Conservation (phyloP, 306 rosid species). For the Gastrolobium villosum region DNA sequence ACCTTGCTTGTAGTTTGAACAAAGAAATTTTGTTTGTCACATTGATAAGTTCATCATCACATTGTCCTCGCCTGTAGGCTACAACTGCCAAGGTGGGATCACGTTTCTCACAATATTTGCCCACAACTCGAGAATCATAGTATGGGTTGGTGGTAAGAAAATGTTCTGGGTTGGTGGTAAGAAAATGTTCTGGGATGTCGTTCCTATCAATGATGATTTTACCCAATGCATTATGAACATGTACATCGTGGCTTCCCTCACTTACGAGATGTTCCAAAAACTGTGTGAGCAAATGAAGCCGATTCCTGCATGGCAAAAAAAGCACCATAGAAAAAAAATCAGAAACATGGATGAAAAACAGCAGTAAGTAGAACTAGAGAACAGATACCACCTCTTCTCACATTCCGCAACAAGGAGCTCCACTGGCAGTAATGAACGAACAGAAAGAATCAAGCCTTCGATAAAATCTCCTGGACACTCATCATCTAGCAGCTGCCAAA, state of each 20-base stretch:
- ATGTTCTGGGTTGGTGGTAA: slow-evolving; percentile 99
- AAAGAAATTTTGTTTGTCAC: slow-evolving; percentile 95
- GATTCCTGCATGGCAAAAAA: slow-evolving; percentile 73
- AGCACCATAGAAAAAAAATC: slow-evolving; percentile 37
- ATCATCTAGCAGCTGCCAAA: slow-evolving; percentile 97
- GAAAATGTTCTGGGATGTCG: too few relatives aligned
- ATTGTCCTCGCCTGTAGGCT: slow-evolving; percentile 95
- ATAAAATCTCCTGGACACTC: slow-evolving; percentile 99
- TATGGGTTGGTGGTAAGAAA: slow-evolving; percentile 99
- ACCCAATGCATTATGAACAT: slow-evolving; percentile 97
- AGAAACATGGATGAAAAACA: slow-evolving; percentile 32
- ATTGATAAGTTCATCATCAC: slow-evolving; percentile 96
- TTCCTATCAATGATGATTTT: slow-evolving; percentile 98
- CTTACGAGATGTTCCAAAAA: slow-evolving; percentile 99
- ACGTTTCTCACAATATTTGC: slow-evolving; percentile 98
- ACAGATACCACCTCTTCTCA: slow-evolving; percentile 84
- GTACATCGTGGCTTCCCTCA: slow-evolving; percentile 99
- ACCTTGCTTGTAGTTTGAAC: slow-evolving; percentile 99
- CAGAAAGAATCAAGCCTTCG: slow-evolving; percentile 96
- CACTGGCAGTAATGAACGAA: slow-evolving; percentile 98
- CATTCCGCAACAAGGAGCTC: slow-evolving; percentile 99
- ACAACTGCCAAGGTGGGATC: slow-evolving; percentile 99
- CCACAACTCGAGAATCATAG: slow-evolving; percentile 99
- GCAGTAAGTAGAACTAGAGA: slow-evolving; percentile 20
- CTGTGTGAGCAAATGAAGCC: slow-evolving; percentile 94